Evolutionary conservation across 2,329 filamentous ascomycete genomes (phyloP), one percentile per base, ranked within the genome.

Genomic region (Aureobasidium sp.): DNA sequence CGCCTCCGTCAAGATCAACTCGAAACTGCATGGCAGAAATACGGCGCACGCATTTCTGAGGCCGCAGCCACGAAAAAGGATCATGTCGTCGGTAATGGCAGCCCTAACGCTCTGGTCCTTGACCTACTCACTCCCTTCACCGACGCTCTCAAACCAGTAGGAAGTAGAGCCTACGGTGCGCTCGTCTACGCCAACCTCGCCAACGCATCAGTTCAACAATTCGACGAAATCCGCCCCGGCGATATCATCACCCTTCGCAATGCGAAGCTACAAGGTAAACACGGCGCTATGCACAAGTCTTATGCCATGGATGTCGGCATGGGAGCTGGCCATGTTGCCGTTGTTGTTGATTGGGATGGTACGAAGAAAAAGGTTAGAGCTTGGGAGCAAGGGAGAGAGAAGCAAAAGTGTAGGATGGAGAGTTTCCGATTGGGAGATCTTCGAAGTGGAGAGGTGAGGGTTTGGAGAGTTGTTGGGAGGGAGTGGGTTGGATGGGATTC

Each of bases 281-380:
- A 95, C 71, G 96, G 96, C 1, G 88, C 94, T 6, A 95, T 99
- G 92, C 95, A 98, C 76, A 92, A 93, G 70, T 98, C 98, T 78
- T 99, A 99, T 78, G 91, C 86, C 56, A 84, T 89, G 61, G 96
- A 99, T 71, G 93, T 98, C 1, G 95, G 94, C 70, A 96, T 93
- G 76, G 62, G 63, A 1, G 43, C 67, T 9, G 87, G 95, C 69
- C 96, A 99, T 74, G 95, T 98, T 0, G 96, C 88, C 2, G 83
- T 99, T 3, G 95, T 99, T 5, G 88, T 94, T 13, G 96, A 99
- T 78, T 99, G 96, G 96, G 96, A 99, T 78, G 96, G 96, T 4
- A 97, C 94, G 47, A 97, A 98, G 88, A 97, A 97, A 87, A 98
- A 98, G 85, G 91, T 99, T 31, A 85, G 95, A 33, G 95, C 91